A percentile compares a stretch with the other conserved stretches of the same genome.
phyloP scores from a whole-genome alignment of 164 flowering plant genomes.

The Vitis labrusca region DNA sequence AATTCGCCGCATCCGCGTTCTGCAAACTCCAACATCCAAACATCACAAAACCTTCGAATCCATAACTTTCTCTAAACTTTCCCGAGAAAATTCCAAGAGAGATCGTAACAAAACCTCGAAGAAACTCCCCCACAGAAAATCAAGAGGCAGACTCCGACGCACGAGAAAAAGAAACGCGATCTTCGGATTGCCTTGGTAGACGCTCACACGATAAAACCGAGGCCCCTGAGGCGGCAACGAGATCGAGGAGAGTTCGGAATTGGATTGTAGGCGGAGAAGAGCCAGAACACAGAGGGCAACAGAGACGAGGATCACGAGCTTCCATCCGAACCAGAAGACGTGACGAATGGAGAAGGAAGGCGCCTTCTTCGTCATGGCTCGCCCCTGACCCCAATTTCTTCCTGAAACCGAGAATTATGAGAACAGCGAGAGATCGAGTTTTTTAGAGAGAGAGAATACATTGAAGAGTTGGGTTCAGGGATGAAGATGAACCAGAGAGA shows the following conservation, averaged over 20 bases:
- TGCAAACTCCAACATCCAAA: conserved; percentile 27
- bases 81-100: conserved; percentile 2
- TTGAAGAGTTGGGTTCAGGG: too few relatives aligned
- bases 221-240: not conserved
- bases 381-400: not conserved
- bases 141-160: conserved; percentile 74
- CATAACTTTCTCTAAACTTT: not conserved
- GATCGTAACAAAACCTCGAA: conserved; percentile 50
- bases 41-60: not conserved
- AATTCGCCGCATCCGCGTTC: conserved; percentile 54
- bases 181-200: conserved; percentile 54
- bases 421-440: not conserved
- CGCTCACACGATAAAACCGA: not conserved
- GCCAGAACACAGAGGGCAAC: conserved; percentile 40
- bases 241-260: conserved; percentile 10
- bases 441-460: not conserved
- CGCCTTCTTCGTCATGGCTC: conserved; percentile 47
- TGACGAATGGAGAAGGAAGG: conserved; percentile 25
- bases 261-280: conserved; percentile 41
- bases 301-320: conserved; percentile 42
- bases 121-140: conserved; percentile 90
- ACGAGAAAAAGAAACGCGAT: conserved; percentile 83
- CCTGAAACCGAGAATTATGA: conserved; percentile 4
- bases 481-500: too few relatives aligned
- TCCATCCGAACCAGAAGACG: conserved; percentile 45